Conservation (phyloP, 2,329 filamentous ascomycete genomes). For the Elsinoe fawcettii region DNA sequence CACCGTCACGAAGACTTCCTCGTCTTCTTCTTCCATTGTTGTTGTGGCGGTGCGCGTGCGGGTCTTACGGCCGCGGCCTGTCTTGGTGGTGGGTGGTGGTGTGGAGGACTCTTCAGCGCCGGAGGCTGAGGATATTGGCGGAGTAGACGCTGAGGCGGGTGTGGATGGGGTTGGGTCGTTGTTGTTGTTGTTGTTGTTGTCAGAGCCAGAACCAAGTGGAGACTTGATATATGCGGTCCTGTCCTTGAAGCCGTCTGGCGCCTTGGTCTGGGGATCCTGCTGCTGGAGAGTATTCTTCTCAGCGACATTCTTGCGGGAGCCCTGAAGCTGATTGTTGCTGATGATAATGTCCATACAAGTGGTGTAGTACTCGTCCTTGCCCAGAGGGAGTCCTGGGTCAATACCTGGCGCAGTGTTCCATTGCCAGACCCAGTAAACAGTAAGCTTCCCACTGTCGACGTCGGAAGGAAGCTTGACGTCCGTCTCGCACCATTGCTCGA, state of each 20-base stretch:
- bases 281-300: conserved; percentile 28
- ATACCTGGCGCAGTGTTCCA: conserved; percentile 56
- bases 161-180: neutral
- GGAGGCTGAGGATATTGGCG: neutral
- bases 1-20: neutral
- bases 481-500: conserved; percentile 69
- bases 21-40: neutral
- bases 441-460: conserved; percentile 58
- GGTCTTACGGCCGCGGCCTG: neutral
- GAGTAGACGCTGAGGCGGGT: neutral
- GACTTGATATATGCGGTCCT: conserved; percentile 30
- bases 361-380: conserved; percentile 52
- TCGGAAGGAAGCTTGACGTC: conserved; percentile 67
- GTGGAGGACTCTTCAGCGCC: neutral
- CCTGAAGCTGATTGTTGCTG: conserved; percentile 24
- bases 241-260: conserved; percentile 33
- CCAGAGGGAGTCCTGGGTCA: conserved; percentile 35
- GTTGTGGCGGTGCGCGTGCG: neutral
- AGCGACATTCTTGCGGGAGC: conserved; percentile 14
- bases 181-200: neutral
- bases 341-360: conserved; percentile 51
- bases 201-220: neutral
- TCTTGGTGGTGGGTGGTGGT: neutral
- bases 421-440: conserved; percentile 95
- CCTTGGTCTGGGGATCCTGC: conserved; percentile 36